These are phyloP conservation scores for Dictyostelium citrinum DNA, from an alignment of 78 protist genomes.

Conservation along the genomic window DNA sequence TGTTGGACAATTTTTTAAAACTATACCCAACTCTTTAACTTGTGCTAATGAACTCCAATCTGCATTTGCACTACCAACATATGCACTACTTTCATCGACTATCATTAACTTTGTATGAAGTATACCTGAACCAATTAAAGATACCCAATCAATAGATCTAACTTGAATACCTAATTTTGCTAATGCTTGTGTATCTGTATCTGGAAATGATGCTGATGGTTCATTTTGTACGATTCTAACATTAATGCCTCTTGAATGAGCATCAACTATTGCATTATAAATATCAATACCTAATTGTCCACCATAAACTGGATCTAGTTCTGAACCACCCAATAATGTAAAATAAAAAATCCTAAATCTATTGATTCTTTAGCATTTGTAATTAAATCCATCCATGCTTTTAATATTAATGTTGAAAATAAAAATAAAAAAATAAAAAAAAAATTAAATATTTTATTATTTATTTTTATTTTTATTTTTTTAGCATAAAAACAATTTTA, in stretches of 20 bases:
- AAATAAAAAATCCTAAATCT: constrained; percentile 65
- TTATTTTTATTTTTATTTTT: no score
- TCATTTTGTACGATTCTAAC: constrained; percentile 73
- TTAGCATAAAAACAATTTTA: background rate
- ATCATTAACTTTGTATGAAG: constrained; percentile 73
- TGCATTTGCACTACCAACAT: constrained; percentile 75
- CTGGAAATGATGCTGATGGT: constrained; percentile 35
- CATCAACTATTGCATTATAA: constrained; percentile 33
- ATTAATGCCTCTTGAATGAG: constrained; percentile 38
- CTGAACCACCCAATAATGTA: constrained; percentile 52
- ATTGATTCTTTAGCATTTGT: constrained; percentile 71
- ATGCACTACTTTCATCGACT: constrained; percentile 35
- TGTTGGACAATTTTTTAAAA: constrained; percentile 69
- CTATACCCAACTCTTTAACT: constrained; percentile 92
- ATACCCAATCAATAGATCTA: constrained; percentile 45
- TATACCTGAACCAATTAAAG: constrained; percentile 53
- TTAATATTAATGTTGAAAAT: no score
- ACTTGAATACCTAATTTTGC: constrained; percentile 63
- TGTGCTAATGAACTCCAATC: constrained; percentile 92
- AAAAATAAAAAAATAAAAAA: background rate
- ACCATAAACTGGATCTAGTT: constrained; percentile 13
- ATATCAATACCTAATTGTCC: constrained; percentile 71
- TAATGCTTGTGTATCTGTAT: constrained; percentile 38
- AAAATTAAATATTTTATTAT: background rate
- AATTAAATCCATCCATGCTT: constrained; percentile 62